Conservation (phyloP, 1,284 basidiomycete genomes). For the Moesziomyces globuligerus region DNA sequence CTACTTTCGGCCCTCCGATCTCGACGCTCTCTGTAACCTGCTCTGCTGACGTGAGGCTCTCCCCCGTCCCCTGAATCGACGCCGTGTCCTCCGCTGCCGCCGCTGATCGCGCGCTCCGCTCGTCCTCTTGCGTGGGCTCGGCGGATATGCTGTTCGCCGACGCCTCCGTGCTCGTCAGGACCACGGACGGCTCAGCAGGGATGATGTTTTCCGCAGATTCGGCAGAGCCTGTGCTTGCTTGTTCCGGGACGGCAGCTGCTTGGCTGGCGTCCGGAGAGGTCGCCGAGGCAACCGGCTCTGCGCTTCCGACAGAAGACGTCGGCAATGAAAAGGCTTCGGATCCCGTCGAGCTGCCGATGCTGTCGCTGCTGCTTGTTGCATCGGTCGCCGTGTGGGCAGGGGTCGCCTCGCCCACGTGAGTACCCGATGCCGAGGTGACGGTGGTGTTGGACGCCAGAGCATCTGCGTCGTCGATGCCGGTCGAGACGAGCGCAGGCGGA, state of each 20-base stretch:
- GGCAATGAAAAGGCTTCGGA: constrained; percentile 7
- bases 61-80: too few relatives aligned
- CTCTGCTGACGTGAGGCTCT: not conserved
- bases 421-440: constrained; percentile 39
- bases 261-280: not conserved
- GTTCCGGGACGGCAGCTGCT: not conserved
- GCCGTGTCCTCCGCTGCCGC: not conserved
- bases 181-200: not conserved
- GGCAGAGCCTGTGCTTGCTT: not conserved
- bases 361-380: not conserved
- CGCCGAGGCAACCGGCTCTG: too few relatives aligned
- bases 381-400: not conserved
- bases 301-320: not conserved
- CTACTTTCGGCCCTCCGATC: too few relatives aligned
- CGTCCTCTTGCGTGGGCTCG: constrained; percentile 22
- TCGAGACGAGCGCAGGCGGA: constrained; percentile 42
- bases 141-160: constrained; percentile 4
- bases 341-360: constrained; percentile 1
- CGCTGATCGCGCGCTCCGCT: constrained; percentile 2
- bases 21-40: too few relatives aligned
- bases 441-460: constrained; percentile 22
- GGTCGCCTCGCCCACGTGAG: constrained; percentile 18
- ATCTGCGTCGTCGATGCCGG: constrained; percentile 36
- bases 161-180: not conserved
- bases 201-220: not conserved